phyloP scores from a whole-genome alignment of 2,329 filamentous ascomycete genomes.

The Claviceps fusiformis region DNA sequence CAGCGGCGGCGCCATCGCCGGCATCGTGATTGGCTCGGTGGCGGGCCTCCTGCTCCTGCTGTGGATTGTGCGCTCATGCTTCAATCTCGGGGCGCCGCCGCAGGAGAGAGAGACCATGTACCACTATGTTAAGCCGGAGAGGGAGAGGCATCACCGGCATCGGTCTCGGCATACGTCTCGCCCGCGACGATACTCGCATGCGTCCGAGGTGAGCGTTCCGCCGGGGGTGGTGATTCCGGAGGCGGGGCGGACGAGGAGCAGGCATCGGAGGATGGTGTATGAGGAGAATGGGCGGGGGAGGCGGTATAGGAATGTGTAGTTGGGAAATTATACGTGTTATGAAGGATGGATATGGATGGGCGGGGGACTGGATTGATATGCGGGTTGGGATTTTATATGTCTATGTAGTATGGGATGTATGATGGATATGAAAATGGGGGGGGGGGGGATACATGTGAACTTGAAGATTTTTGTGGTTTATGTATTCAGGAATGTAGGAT shows the following conservation, averaged over 20 bases:
- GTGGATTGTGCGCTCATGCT: slow-evolving; percentile 33
- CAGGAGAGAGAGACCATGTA: slow-evolving; percentile 20
- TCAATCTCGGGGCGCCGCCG: slow-evolving; percentile 25
- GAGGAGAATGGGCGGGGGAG: background rate
- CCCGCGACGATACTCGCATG: background rate
- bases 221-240: background rate
- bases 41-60: slow-evolving; percentile 30
- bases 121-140: slow-evolving; percentile 14
- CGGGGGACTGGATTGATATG: no score
- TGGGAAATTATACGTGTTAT: no score
- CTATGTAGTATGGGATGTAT: no score
- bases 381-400: no score
- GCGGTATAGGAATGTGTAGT: background rate
- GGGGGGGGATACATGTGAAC: no score
- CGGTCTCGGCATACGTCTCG: slow-evolving; percentile 12
- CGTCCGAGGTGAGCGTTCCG: background rate
- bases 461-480: no score
- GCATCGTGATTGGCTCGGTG: slow-evolving; percentile 36
- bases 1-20: slow-evolving; percentile 35
- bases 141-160: slow-evolving; percentile 10
- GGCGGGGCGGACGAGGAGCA: background rate
- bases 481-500: no score
- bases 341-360: no score
- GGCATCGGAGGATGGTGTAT: background rate
- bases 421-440: no score